A percentile compares a stretch with the other conserved stretches of the same genome.
Evolutionary conservation across 208 protist genomes (phyloP).

Genomic region (Crithidia brevicula): DNA sequence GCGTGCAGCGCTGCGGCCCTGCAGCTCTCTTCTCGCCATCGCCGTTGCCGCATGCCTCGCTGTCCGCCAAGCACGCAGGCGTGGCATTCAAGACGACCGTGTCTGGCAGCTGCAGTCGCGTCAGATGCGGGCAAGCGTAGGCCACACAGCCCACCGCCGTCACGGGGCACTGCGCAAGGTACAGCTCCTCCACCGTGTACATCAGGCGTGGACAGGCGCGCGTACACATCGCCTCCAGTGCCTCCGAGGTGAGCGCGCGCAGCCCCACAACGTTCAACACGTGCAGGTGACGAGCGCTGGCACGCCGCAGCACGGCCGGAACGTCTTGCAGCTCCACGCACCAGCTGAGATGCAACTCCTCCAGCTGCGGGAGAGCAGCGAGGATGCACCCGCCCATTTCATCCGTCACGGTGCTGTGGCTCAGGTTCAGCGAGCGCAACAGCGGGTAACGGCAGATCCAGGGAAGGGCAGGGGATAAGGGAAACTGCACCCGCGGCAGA

Average conservation of each 20-base stretch:
- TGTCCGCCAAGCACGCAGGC: neutral
- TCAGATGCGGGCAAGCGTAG: conserved; percentile 1
- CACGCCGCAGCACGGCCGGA: neutral
- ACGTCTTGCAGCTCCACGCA: neutral
- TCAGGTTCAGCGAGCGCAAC: conserved; percentile 6
- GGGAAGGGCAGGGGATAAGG: neutral
- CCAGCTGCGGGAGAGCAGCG: neutral
- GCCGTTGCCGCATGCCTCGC: no score
- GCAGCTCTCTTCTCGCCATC: no score
- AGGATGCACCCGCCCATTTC: neutral
- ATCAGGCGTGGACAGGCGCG: neutral
- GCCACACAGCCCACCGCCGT: conserved; percentile 7
- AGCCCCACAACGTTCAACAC: conserved; percentile 1
- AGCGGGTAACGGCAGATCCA: conserved; percentile 1
- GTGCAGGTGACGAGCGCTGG: neutral
- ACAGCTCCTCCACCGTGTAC: conserved; percentile 4
- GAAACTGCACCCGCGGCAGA: neutral
- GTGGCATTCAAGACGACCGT: conserved; percentile 5
- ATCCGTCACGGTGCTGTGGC: conserved; percentile 7
- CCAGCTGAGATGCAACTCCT: conserved; percentile 7
- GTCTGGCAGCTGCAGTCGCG: conserved; percentile 9
- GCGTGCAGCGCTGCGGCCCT: no score
- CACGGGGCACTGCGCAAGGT: conserved; percentile 9
- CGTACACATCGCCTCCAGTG: conserved; percentile 8
- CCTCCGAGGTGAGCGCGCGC: neutral